Evolutionary conservation across 1,139 yeast genomes (phyloP).

Genomic region (Blastobotrys proliferans): DNA sequence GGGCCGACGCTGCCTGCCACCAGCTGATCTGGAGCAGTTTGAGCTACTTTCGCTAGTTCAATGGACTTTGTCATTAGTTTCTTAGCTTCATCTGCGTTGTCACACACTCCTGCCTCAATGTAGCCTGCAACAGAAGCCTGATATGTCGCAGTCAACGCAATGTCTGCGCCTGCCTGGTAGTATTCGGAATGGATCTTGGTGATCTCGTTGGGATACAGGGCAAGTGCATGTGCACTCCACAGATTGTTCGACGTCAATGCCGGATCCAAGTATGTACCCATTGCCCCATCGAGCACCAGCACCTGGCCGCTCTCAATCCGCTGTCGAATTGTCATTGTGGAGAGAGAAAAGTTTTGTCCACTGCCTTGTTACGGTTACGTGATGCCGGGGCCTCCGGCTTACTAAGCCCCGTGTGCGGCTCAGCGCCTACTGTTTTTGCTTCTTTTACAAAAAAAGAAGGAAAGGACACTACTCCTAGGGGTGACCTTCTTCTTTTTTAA

Average conservation of each 20-base stretch:
- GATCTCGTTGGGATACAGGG: conserved; percentile 47
- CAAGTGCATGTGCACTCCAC: conserved; percentile 60
- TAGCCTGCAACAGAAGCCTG: conserved; percentile 51
- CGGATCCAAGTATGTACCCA: conserved; percentile 43
- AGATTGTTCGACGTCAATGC: conserved; percentile 39
- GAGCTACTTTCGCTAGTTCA: conserved; percentile 34
- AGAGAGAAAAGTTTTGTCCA: too few relatives aligned
- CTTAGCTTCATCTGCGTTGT: conserved; percentile 30
- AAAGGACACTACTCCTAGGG: too few relatives aligned
- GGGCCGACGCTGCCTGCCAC: conserved; percentile 70
- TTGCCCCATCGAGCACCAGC: conserved; percentile 42
- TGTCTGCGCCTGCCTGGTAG: conserved; percentile 51
- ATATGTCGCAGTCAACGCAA: conserved; percentile 57
- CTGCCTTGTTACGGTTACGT: too few relatives aligned
- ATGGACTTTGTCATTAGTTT: conserved; percentile 32
- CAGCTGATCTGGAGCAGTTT: conserved; percentile 14
- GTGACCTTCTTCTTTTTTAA: too few relatives aligned
- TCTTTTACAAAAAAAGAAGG: too few relatives aligned
- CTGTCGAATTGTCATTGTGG: too few relatives aligned
- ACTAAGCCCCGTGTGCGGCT: too few relatives aligned
- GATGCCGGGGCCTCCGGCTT: too few relatives aligned
- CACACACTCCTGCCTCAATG: conserved; percentile 19
- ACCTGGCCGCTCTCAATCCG: too few relatives aligned
- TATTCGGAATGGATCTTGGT: conserved; percentile 49
- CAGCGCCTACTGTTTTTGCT: too few relatives aligned